Percentiles rank a stretch among this genome's conserved stretches.
Conservation (phyloP, 2,329 filamentous ascomycete species). For the Pseudocercospora musae region DNA sequence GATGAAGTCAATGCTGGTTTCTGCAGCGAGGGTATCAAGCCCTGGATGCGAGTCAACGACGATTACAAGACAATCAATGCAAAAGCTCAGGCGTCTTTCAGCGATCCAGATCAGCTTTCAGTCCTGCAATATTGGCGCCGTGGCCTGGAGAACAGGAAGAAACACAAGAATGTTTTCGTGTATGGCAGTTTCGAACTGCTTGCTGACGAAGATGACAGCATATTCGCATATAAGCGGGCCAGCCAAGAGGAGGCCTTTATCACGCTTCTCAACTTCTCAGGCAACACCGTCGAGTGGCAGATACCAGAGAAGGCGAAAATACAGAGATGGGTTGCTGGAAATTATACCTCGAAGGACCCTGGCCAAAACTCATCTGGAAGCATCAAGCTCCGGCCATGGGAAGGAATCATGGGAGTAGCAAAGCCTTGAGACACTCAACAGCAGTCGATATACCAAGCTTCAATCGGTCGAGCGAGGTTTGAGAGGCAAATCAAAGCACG, state of each 20-base stretch:
- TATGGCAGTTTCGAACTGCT: slow-evolving; percentile 58
- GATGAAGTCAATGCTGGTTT: slow-evolving; percentile 58
- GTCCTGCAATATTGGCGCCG: slow-evolving; percentile 62
- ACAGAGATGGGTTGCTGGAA: slow-evolving; percentile 37
- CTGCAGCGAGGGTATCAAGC: slow-evolving; percentile 48
- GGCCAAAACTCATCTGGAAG: slow-evolving; percentile 27
- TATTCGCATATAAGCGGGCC: slow-evolving; percentile 51
- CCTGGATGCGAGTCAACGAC: slow-evolving; percentile 61
- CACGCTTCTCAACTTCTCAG: slow-evolving; percentile 37
- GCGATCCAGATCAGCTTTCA: slow-evolving; percentile 37
- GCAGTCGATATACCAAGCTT: background rate
- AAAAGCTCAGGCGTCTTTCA: slow-evolving; percentile 45
- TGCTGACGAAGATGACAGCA: slow-evolving; percentile 50
- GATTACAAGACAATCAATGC: slow-evolving; percentile 57
- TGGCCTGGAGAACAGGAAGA: slow-evolving; percentile 54
- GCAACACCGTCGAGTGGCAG: slow-evolving; percentile 32
- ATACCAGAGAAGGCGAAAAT: slow-evolving; percentile 34
- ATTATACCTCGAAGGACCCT: slow-evolving; percentile 31
- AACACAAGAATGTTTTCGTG: slow-evolving; percentile 57
- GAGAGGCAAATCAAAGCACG: background rate
- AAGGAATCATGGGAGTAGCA: slow-evolving; percentile 33
- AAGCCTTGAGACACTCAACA: background rate
- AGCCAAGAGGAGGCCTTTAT: slow-evolving; percentile 33
- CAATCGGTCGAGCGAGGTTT: background rate
- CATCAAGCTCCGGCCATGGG: slow-evolving; percentile 34